A percentile compares a stretch with the other conserved stretches of the same genome.
These are phyloP conservation scores for Alternaria sp. DNA, from an alignment of 2,329 filamentous ascomycete genomes.

Conservation along the genomic window DNA sequence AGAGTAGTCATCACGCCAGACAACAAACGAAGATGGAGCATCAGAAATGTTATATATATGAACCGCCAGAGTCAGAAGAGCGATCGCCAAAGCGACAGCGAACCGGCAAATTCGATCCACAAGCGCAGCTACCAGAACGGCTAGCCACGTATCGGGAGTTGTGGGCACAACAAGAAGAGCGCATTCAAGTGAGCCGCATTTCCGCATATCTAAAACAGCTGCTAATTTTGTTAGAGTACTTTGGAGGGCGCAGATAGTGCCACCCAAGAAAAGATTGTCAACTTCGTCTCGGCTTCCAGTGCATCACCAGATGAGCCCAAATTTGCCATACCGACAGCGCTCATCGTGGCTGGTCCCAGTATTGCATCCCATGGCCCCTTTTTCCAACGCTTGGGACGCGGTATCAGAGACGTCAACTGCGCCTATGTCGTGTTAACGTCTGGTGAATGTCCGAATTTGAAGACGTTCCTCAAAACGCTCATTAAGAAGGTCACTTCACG, in stretches of 20 bases:
- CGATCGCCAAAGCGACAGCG: conserved; percentile 54
- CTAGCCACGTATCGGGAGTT: conserved; percentile 67
- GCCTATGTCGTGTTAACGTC: conserved; percentile 74
- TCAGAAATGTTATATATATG: conserved; percentile 59
- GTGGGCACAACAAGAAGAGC: conserved; percentile 71
- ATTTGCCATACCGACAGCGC: conserved; percentile 70
- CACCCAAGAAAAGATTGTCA: conserved; percentile 49
- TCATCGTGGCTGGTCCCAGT: conserved; percentile 81
- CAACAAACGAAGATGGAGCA: conserved; percentile 54
- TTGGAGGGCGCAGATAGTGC: conserved; percentile 53
- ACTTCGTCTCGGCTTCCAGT: conserved; percentile 50
- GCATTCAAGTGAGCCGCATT: conserved; percentile 63
- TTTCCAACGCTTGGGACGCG: conserved; percentile 71
- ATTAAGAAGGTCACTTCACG: conserved; percentile 71
- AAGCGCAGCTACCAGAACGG: conserved; percentile 55
- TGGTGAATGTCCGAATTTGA: conserved; percentile 76
- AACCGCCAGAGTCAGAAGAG: conserved; percentile 46
- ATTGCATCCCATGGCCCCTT: conserved; percentile 78
- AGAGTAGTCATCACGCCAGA: background rate
- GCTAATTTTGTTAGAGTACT: conserved; percentile 41
- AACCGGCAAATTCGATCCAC: conserved; percentile 39
- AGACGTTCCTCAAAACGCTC: conserved; percentile 75
- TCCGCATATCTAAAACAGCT: background rate
- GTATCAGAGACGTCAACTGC: conserved; percentile 55
- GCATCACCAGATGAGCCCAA: conserved; percentile 30